phyloP scores from a whole-genome alignment of 2,329 filamentous ascomycete species.

The Drechmeria coniospora region DNA sequence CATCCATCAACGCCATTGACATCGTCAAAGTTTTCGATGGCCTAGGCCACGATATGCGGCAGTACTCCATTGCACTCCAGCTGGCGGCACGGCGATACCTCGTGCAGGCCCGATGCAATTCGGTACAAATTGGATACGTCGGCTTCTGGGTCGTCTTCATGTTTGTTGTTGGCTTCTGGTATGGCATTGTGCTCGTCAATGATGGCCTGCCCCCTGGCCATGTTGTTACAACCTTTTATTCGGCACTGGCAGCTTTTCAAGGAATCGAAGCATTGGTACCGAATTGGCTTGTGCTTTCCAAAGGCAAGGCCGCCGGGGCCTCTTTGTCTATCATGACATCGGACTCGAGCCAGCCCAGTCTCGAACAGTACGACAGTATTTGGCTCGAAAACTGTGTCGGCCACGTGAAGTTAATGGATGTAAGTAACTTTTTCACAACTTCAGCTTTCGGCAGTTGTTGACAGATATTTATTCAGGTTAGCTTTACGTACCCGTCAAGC shows the following conservation, averaged over 20 bases:
- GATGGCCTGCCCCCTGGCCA: slow-evolving; percentile 45
- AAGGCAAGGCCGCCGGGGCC: slow-evolving; percentile 60
- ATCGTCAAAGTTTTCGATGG: slow-evolving; percentile 78
- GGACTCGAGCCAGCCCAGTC: neutral
- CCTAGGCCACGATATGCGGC: slow-evolving; percentile 49
- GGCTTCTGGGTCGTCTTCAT: slow-evolving; percentile 61
- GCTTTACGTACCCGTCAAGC: slow-evolving; percentile 67
- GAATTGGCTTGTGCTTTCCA: slow-evolving; percentile 61
- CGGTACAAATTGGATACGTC: slow-evolving; percentile 56
- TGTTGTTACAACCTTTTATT: slow-evolving; percentile 75
- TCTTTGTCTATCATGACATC: slow-evolving; percentile 34
- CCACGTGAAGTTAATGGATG: slow-evolving; percentile 53
- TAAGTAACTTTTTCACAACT: slow-evolving; percentile 21
- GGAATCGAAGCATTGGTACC: slow-evolving; percentile 60
- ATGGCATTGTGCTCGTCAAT: slow-evolving; percentile 56
- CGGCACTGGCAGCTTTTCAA: slow-evolving; percentile 61
- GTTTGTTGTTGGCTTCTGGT: slow-evolving; percentile 86
- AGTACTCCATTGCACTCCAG: slow-evolving; percentile 44
- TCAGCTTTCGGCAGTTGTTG: neutral
- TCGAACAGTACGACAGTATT: slow-evolving; percentile 3
- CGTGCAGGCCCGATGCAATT: slow-evolving; percentile 51
- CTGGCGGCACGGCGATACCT: slow-evolving; percentile 48
- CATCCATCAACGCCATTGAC: slow-evolving; percentile 60
- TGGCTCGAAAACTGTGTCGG: slow-evolving; percentile 38
- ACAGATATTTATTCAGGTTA: slow-evolving; percentile 41